These are phyloP conservation scores for Yarrowia divulgata DNA, from an alignment of 805 yeast species.

Conservation along the genomic window DNA sequence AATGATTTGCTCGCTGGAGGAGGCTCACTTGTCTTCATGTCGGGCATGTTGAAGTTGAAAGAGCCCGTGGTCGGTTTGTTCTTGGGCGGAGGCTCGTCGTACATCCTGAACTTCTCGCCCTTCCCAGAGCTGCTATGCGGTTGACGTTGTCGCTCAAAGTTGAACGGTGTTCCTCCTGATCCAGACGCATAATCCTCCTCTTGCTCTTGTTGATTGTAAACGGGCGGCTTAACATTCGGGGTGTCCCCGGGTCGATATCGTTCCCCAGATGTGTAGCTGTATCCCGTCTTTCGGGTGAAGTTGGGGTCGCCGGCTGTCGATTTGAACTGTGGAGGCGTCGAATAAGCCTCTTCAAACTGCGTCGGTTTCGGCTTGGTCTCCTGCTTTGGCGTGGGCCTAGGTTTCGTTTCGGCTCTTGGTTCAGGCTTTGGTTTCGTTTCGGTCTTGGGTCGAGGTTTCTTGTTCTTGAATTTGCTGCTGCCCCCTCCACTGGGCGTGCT, in stretches of 20 bases:
- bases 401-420: conserved; percentile 10
- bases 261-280: conserved; percentile 28
- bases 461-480: background rate
- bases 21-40: conserved; percentile 21
- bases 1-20: conserved; percentile 7
- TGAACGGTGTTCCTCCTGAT: background rate
- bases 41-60: conserved; percentile 35
- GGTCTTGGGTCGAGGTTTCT: conserved; percentile 10
- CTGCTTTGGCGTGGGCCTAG: conserved; percentile 6
- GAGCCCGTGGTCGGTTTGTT: conserved; percentile 12
- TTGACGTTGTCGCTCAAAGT: conserved; percentile 10
- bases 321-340: conserved; percentile 29
- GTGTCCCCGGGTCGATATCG: conserved; percentile 14
- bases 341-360: background rate
- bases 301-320: conserved; percentile 26
- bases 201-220: conserved; percentile 1
- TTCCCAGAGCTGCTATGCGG: conserved; percentile 26
- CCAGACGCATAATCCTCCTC: background rate
- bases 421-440: conserved; percentile 29
- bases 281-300: conserved; percentile 21
- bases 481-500: conserved; percentile 3
- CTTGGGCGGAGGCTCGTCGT: conserved; percentile 27
- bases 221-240: conserved; percentile 32
- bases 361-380: conserved; percentile 18
- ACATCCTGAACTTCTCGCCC: conserved; percentile 31